These are phyloP conservation scores for Globisporangium alternatum DNA, from an alignment of 352 stramenopile genomes.

Conservation along the genomic window DNA sequence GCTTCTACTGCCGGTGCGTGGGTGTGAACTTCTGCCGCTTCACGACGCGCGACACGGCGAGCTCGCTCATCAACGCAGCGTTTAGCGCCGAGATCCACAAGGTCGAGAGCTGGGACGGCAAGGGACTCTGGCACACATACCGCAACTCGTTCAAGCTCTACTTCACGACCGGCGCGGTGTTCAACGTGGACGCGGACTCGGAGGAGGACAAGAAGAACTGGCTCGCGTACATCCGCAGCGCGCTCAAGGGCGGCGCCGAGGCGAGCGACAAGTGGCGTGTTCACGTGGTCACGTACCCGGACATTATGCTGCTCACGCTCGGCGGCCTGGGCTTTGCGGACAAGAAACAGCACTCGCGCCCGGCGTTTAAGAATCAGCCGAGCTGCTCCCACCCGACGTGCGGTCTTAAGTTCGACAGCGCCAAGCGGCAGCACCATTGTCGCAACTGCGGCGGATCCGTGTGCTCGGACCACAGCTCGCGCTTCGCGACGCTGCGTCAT, in stretches of 20 bases:
- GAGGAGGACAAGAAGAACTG: conserved; percentile 77
- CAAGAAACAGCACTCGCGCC: conserved; percentile 44
- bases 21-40: conserved; percentile 80
- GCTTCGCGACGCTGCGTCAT: conserved; percentile 64
- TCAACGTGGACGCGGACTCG: conserved; percentile 76
- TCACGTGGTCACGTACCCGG: conserved; percentile 26
- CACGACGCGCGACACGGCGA: conserved; percentile 59
- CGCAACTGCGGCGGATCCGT: conserved; percentile 77
- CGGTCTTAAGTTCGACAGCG: conserved; percentile 67
- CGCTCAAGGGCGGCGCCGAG: conserved; percentile 36
- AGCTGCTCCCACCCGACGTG: conserved; percentile 64
- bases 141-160: conserved; percentile 83
- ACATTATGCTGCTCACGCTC: conserved; percentile 47
- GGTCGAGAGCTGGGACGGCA: conserved; percentile 83
- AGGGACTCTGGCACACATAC: conserved; percentile 80
- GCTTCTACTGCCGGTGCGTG: conserved; percentile 79
- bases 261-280: conserved; percentile 40
- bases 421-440: conserved; percentile 81
- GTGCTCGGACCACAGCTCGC: conserved; percentile 78
- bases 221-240: conserved; percentile 75
- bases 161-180: conserved; percentile 67
- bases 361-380: conserved; percentile 70
- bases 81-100: conserved; percentile 73
- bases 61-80: conserved; percentile 49
- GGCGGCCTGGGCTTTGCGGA: conserved; percentile 60